phyloP scores from a whole-genome alignment of 2,329 filamentous ascomycete genomes.

The Aspergillus pseudonomiae region DNA sequence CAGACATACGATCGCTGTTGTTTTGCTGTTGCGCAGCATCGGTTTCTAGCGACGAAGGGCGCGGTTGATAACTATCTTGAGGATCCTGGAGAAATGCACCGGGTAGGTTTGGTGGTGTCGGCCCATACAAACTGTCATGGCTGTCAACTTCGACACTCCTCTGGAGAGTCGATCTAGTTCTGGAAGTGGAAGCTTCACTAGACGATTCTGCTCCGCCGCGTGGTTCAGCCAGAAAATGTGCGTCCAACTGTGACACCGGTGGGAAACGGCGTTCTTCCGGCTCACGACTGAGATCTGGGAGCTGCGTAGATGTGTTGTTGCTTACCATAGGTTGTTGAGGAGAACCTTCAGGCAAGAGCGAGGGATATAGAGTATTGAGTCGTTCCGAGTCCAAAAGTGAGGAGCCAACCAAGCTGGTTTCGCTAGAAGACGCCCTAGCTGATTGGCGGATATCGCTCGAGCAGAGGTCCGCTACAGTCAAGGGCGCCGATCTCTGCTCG shows the following conservation, averaged over 20 bases:
- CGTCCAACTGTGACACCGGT: constrained; percentile 43
- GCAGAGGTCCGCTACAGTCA: constrained; percentile 15
- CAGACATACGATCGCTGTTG: no score
- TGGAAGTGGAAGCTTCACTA: neutral
- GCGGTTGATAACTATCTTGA: neutral
- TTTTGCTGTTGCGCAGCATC: neutral
- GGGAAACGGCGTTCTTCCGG: constrained; percentile 36
- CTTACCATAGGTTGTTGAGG: constrained; percentile 5
- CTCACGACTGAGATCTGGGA: constrained; percentile 26
- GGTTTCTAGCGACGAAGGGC: neutral
- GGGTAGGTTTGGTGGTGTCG: constrained; percentile 7
- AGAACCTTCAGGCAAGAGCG: constrained; percentile 29
- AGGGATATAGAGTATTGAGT: constrained; percentile 36
- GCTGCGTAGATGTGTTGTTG: constrained; percentile 13
- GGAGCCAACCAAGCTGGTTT: constrained; percentile 2
- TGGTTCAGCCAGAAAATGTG: constrained; percentile 33
- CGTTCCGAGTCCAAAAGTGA: constrained; percentile 13
- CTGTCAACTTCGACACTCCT: neutral
- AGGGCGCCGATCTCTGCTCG: constrained; percentile 5
- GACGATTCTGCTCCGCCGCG: constrained; percentile 12
- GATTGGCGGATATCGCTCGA: constrained; percentile 11
- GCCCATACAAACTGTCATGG: neutral
- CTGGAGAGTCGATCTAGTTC: neutral
- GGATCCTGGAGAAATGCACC: constrained; percentile 19
- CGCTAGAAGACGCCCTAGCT: neutral